phyloP scores from a whole-genome alignment of 768 basidiomycete genomes.

The Rhodotorula babjevae region DNA sequence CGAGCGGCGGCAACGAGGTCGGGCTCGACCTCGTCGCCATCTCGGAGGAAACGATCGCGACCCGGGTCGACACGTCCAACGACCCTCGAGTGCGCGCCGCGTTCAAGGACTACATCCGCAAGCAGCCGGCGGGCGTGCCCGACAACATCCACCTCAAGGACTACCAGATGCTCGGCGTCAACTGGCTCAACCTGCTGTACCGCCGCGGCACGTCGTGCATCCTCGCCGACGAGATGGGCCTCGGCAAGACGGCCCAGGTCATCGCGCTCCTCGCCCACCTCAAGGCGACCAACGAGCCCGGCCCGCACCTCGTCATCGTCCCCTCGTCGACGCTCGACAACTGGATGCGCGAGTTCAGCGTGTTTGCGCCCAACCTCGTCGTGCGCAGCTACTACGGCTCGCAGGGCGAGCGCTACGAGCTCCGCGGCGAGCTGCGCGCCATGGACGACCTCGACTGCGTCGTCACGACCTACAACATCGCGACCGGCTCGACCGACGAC shows the following conservation, averaged over 20 bases:
- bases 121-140: conserved; percentile 63
- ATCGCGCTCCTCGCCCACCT: conserved; percentile 92
- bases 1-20: conserved; percentile 29
- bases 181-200: conserved; percentile 90
- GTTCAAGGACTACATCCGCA: conserved; percentile 59
- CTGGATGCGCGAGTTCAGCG: conserved; percentile 93
- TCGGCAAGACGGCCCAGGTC: conserved; percentile 98
- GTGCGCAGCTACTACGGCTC: conserved; percentile 90
- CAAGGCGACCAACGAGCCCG: conserved; percentile 65
- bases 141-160: conserved; percentile 69
- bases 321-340: conserved; percentile 98
- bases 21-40: conserved; percentile 45
- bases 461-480: conserved; percentile 92
- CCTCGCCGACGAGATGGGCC: conserved; percentile 98
- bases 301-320: conserved; percentile 89
- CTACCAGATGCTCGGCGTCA: conserved; percentile 94
- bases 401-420: conserved; percentile 72
- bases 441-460: conserved; percentile 77
- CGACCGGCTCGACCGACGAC: conserved; percentile 78
- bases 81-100: conserved; percentile 43
- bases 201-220: conserved; percentile 79
- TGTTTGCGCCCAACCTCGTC: conserved; percentile 77
- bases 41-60: conserved; percentile 44
- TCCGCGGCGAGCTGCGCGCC: conserved; percentile 66
- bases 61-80: conserved; percentile 40